Conservation (phyloP, 768 basidiomycete species). For the Collybia nuda region DNA sequence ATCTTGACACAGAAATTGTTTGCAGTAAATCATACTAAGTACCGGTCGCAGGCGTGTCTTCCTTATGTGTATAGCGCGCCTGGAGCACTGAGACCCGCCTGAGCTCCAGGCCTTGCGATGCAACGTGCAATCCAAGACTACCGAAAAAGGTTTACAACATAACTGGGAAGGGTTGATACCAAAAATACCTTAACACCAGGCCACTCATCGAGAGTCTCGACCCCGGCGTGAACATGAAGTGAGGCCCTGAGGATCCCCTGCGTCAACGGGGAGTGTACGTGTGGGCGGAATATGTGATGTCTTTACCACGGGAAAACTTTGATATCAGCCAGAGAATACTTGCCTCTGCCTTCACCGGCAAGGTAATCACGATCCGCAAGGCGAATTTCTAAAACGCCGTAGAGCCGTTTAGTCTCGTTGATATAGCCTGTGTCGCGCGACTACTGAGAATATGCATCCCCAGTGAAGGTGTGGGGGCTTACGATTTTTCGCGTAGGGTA, state of each 20-base stretch:
- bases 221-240: constrained; percentile 40
- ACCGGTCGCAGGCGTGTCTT: background rate
- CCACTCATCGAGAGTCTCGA: constrained; percentile 16
- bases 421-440: constrained; percentile 52
- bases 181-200: constrained; percentile 16
- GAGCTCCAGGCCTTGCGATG: constrained; percentile 8
- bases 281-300: background rate
- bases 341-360: constrained; percentile 70
- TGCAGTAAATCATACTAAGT: no score
- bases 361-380: constrained; percentile 74
- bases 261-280: background rate
- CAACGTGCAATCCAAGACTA: constrained; percentile 14
- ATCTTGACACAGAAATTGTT: no score
- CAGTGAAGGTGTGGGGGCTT: background rate
- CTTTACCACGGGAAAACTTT: constrained; percentile 65
- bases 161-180: no score
- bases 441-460: background rate
- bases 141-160: no score
- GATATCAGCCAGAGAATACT: constrained; percentile 70
- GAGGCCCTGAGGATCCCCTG: constrained; percentile 46
- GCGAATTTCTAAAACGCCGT: constrained; percentile 75
- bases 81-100: background rate
- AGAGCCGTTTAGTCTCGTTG: constrained; percentile 82
- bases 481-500: constrained; percentile 72
- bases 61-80: background rate